Evolutionary conservation across 2,329 filamentous ascomycete species (phyloP).

Genomic region (Hymenoscyphus albidus): DNA sequence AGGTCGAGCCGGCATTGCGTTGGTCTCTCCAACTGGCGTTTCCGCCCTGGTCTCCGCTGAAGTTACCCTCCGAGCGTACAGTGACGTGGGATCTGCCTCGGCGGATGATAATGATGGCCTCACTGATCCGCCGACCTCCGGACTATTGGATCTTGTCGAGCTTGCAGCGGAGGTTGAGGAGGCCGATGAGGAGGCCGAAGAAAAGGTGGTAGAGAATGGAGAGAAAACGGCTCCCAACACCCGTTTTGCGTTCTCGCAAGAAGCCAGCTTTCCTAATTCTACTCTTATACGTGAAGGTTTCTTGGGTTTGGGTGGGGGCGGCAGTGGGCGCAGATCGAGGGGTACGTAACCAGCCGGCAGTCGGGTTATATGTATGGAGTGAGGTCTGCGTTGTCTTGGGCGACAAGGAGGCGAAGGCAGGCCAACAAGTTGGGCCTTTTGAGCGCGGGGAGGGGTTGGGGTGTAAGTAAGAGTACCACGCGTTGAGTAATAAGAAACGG

Average conservation of each 20-base stretch:
- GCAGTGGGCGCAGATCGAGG: conserved; percentile 32
- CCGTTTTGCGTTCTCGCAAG: conserved; percentile 37
- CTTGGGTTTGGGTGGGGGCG: conserved; percentile 32
- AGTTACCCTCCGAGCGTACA: conserved; percentile 26
- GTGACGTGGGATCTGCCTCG: conserved; percentile 22
- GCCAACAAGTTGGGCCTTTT: conserved; percentile 17
- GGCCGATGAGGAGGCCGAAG: conserved; percentile 23
- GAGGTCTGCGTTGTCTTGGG: conserved; percentile 48
- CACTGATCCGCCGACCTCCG: conserved; percentile 16
- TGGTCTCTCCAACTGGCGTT: conserved; percentile 7
- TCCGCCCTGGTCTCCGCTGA: conserved; percentile 2
- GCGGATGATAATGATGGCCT: conserved; percentile 21
- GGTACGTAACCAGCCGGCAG: conserved; percentile 43
- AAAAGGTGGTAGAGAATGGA: conserved; percentile 21
- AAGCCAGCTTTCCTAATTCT: conserved; percentile 43
- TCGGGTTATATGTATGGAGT: conserved; percentile 53
- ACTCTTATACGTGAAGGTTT: conserved; percentile 37
- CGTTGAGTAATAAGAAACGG: conserved; percentile 26
- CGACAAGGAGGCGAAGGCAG: conserved; percentile 44
- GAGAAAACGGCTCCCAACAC: conserved; percentile 34
- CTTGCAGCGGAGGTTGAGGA: conserved; percentile 2
- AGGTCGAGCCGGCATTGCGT: conserved; percentile 23
- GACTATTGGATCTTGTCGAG: conserved; percentile 26
- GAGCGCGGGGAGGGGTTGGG: conserved; percentile 19
- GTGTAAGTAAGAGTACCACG: conserved; percentile 31